Evolutionary conservation across 345 rosid species (phyloP).

Genomic region (Chamaenerion angustifolium): DNA sequence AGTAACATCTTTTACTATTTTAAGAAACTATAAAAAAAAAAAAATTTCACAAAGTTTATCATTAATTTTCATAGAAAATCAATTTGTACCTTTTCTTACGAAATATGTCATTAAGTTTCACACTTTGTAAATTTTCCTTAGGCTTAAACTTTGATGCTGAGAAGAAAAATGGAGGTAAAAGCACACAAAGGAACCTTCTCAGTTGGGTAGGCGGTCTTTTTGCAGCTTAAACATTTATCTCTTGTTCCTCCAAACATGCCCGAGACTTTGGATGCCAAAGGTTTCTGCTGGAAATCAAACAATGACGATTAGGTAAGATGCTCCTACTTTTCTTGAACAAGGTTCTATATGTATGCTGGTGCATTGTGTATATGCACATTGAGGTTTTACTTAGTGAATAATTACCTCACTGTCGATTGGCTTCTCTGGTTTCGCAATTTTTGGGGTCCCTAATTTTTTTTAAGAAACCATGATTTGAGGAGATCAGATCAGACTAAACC

Average conservation of each 20-base stretch:
- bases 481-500: background rate
- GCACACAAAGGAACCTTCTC: constrained; percentile 45
- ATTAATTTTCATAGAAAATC: no score
- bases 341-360: background rate
- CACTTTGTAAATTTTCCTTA: background rate
- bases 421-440: constrained; percentile 71
- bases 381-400: background rate
- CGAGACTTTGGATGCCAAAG: constrained; percentile 58
- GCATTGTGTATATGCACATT: background rate
- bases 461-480: constrained; percentile 3
- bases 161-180: background rate
- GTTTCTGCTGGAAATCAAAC: constrained; percentile 35
- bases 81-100: no score
- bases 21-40: no score
- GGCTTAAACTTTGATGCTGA: background rate
- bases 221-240: constrained; percentile 82
- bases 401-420: constrained; percentile 68
- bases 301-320: background rate
- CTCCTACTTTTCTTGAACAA: background rate
- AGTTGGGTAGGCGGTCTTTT: constrained; percentile 78
- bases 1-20: no score
- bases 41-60: no score
- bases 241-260: constrained; percentile 88
- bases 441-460: constrained; percentile 60
- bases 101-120: background rate